Conservation (phyloP, 2,329 filamentous ascomycete genomes). For the Talaromyces sp. region DNA sequence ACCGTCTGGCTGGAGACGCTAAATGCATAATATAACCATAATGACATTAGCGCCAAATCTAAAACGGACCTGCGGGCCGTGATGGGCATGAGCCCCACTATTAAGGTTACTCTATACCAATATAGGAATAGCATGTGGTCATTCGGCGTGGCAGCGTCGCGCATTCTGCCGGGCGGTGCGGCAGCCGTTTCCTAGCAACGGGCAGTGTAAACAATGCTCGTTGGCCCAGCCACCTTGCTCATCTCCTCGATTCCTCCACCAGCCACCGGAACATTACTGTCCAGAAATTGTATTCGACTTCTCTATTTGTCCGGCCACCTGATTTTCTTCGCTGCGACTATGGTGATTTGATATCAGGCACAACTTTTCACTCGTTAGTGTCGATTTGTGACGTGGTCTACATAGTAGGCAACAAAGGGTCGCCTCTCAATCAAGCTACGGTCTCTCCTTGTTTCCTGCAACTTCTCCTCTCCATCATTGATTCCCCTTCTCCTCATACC, state of each 20-base stretch:
- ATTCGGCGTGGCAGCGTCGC: constrained; percentile 12
- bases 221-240: constrained; percentile 36
- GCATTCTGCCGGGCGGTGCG: constrained; percentile 26
- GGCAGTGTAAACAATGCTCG: constrained; percentile 34
- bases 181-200: constrained; percentile 30
- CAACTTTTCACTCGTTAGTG: background rate
- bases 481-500: background rate
- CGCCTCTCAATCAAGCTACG: constrained; percentile 5
- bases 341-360: background rate
- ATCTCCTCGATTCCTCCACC: constrained; percentile 14
- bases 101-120: background rate
- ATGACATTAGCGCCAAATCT: background rate
- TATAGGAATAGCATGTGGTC: background rate
- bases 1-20: constrained; percentile 2
- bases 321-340: constrained; percentile 5
- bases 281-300: background rate
- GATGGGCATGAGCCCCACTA: background rate
- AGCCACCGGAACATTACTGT: constrained; percentile 26
- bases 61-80: background rate
- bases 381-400: background rate
- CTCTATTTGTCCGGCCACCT: constrained; percentile 12
- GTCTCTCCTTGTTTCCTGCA: constrained; percentile 4
- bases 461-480: constrained; percentile 1
- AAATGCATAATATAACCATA: background rate
- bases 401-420: background rate